Evolutionary conservation across 768 basidiomycete species (phyloP), one percentile per base, ranked within the genome.

Genomic region (Rhizopogon vesiculosus): DNA sequence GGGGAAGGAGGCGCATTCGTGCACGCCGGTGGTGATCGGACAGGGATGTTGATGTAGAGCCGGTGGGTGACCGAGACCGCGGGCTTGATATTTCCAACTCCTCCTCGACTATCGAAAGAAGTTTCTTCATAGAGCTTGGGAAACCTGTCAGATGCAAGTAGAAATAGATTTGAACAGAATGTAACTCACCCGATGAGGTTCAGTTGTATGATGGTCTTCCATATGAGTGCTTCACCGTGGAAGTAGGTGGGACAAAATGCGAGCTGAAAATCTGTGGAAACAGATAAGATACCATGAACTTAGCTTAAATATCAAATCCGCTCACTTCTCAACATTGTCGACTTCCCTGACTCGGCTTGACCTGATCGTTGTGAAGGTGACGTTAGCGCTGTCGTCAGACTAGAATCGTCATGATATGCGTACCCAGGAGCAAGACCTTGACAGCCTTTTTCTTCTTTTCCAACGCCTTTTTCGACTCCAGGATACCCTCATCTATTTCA

Each of bases 181-280:
- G 3, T 1, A 18, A 62, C 72, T 13, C 49, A 84, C 85, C 79
- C 70, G 56, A 88, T 86, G 58, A 89, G 69, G 62, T 89, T 89
- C 42, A 89, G 79, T 59, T 89, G 84, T 7, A 89, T 77, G 52
- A 89, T 77, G 12, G 78, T 76, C 57, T 76, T 80, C 86, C 87
- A 89, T 7, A 81, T 76, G 0, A 73, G 62, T 16, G 80, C 73
- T 56, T 89, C 85, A 44, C 63, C 74, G 43, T 79, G 77, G 54
- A 88, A 87, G 54, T 81, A 78, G 25, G 73, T 75, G 0, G 86
- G 86, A 8, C 83, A 78, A 61, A 87, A 86, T 0, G 81, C 77
- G 7, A 89, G 64, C 63, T 87, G 85, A 59, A 89, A 88, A 62
- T 89, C 86, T 89, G 60, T 2, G 13, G 38, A 13, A 3, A 33